Conservation (phyloP, 73 alveolate species). For the Symbiodinium pilosum region DNA sequence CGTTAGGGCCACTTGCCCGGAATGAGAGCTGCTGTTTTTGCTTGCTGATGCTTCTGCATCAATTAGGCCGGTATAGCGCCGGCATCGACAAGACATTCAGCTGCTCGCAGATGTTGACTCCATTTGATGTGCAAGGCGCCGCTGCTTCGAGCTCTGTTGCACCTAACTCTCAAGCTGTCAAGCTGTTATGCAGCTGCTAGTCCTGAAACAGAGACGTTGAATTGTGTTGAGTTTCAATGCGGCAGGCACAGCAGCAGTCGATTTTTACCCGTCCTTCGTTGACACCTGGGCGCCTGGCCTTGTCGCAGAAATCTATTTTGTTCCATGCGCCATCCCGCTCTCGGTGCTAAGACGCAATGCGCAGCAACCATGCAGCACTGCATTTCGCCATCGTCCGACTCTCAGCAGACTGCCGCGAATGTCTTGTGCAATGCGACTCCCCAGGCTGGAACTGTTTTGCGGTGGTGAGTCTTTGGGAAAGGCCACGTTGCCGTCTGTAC, state of each 20-base stretch:
- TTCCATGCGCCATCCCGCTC: background rate
- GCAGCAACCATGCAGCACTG: conserved; percentile 71
- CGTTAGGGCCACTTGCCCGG: no score
- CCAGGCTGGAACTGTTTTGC: conserved; percentile 51
- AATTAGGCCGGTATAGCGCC: background rate
- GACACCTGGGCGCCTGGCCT: conserved; percentile 41
- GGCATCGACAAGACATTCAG: background rate
- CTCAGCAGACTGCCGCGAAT: background rate
- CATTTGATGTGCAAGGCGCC: background rate
- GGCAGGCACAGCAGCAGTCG: conserved; percentile 30
- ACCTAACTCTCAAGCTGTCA: no score
- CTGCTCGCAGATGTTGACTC: background rate
- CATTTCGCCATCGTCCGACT: conserved; percentile 38
- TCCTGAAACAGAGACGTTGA: no score
- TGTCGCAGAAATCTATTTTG: background rate
- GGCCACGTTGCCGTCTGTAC: conserved; percentile 48
- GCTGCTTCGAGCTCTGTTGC: background rate
- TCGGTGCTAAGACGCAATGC: conserved; percentile 34
- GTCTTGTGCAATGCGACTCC: background rate
- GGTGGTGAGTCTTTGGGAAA: conserved; percentile 34
- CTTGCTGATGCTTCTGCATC: no score
- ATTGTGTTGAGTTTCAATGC: no score
- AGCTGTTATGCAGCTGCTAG: no score
- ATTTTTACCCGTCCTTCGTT: conserved; percentile 54
- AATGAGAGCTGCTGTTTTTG: no score